These are phyloP conservation scores for Brettanomyces anomalus DNA, from an alignment of 805 yeast genomes.

Conservation along the genomic window DNA sequence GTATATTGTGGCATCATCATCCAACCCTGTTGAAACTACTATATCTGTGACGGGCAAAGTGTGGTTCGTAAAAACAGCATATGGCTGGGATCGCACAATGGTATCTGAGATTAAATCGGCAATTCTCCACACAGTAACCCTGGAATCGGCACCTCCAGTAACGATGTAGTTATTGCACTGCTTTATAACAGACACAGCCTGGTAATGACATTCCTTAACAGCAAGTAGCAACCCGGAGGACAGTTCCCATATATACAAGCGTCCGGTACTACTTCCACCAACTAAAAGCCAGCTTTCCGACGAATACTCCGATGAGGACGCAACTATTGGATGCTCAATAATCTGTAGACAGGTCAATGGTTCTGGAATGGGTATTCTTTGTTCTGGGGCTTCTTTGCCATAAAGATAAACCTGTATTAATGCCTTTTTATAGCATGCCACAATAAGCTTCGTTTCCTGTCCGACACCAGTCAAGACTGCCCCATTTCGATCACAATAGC, in stretches of 20 bases:
- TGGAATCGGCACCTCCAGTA: slow-evolving; percentile 75
- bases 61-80: slow-evolving; percentile 52
- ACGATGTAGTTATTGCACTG: slow-evolving; percentile 60
- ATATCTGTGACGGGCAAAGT: slow-evolving; percentile 37
- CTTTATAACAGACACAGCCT: slow-evolving; percentile 50
- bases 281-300: slow-evolving; percentile 44
- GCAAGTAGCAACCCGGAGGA: slow-evolving; percentile 63
- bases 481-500: slow-evolving; percentile 38
- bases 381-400: slow-evolving; percentile 66
- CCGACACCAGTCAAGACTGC: slow-evolving; percentile 37
- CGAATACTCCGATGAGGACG: slow-evolving; percentile 5
- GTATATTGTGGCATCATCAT: slow-evolving; percentile 53
- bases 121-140: slow-evolving; percentile 67
- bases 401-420: slow-evolving; percentile 62
- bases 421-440: slow-evolving; percentile 65
- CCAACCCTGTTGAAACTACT: slow-evolving; percentile 35
- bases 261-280: slow-evolving; percentile 71
- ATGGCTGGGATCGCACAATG: slow-evolving; percentile 41
- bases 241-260: slow-evolving; percentile 78
- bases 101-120: slow-evolving; percentile 41
- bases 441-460: slow-evolving; percentile 46
- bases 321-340: neutral
- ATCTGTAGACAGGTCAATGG: slow-evolving; percentile 47
- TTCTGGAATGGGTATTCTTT: slow-evolving; percentile 80
- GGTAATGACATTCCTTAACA: slow-evolving; percentile 81